Evolutionary conservation across 352 stramenopile species (phyloP).

Genomic region (Halophytophthora batemanensis): DNA sequence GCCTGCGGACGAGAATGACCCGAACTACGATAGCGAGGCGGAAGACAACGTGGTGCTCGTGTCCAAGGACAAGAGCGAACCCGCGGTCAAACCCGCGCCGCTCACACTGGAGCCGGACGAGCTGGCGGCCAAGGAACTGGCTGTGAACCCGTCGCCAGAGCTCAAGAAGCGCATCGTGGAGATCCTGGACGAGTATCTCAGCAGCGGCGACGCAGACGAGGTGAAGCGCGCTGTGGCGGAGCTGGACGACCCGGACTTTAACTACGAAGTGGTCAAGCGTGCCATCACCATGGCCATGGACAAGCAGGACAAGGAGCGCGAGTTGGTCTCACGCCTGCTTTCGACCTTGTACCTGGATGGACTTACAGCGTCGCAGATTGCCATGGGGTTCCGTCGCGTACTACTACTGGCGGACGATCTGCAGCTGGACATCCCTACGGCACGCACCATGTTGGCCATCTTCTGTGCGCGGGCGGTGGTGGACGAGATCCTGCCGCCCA

Average conservation of each 20-base stretch:
- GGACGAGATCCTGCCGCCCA: constrained; percentile 98
- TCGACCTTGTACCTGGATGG: constrained; percentile 92
- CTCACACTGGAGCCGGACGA: constrained; percentile 57
- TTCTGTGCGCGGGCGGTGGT: constrained; percentile 98
- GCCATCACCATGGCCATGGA: constrained; percentile 95
- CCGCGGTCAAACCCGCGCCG: constrained; percentile 39
- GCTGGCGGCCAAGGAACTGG: constrained; percentile 74
- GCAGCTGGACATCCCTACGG: constrained; percentile 93
- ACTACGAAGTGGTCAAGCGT: constrained; percentile 94
- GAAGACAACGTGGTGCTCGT: constrained; percentile 89
- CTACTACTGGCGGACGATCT: constrained; percentile 96
- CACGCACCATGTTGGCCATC: constrained; percentile 92
- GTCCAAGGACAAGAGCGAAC: constrained; percentile 38
- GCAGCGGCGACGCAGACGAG: constrained; percentile 87
- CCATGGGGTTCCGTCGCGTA: constrained; percentile 95
- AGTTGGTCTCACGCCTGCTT: constrained; percentile 91
- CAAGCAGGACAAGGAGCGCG: constrained; percentile 89
- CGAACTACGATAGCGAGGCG: constrained; percentile 91
- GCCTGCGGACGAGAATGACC: constrained; percentile 86
- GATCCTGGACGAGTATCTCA: constrained; percentile 89
- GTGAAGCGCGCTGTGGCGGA: constrained; percentile 77
- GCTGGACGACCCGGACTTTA: constrained; percentile 67
- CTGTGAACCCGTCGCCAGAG: constrained; percentile 62
- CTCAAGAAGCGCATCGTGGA: constrained; percentile 91
- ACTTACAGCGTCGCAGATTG: constrained; percentile 69